Conservation (phyloP, 2,329 filamentous ascomycete genomes). For the Curvularia hawaiiensis region DNA sequence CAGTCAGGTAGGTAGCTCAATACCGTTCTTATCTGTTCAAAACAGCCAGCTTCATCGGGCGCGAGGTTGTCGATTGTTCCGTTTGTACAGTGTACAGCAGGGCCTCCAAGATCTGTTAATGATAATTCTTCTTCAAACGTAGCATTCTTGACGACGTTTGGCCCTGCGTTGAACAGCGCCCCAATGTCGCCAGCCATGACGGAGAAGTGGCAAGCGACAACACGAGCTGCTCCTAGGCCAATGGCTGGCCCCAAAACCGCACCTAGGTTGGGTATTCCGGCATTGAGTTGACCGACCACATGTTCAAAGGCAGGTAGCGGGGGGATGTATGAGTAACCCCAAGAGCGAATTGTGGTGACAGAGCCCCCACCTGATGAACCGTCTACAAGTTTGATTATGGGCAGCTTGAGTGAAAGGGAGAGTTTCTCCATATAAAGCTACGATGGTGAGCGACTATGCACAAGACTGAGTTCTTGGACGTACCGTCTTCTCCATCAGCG, state of each 20-base stretch:
- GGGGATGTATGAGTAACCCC: constrained; percentile 65
- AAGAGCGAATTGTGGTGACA: constrained; percentile 62
- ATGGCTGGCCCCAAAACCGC: constrained; percentile 68
- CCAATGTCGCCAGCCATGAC: constrained; percentile 70
- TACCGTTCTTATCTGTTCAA: constrained; percentile 64
- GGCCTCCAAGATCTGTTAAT: constrained; percentile 65
- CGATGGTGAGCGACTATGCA: constrained; percentile 17
- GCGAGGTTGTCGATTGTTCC: constrained; percentile 71
- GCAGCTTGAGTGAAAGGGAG: constrained; percentile 61
- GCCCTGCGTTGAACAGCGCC: constrained; percentile 67
- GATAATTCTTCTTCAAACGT: constrained; percentile 68
- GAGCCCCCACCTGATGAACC: constrained; percentile 67
- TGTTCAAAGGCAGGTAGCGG: constrained; percentile 59
- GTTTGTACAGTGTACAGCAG: constrained; percentile 66
- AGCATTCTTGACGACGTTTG: constrained; percentile 65
- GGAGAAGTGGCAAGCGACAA: constrained; percentile 67
- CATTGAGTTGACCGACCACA: constrained; percentile 63
- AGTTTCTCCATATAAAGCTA: constrained; percentile 66
- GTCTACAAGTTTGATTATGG: constrained; percentile 68
- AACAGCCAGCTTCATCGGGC: constrained; percentile 64
- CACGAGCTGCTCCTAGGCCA: constrained; percentile 65
- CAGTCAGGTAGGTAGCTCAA: constrained; percentile 64
- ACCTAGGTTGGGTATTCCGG: constrained; percentile 68
- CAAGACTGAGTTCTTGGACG: background rate
- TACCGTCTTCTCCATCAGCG: constrained; percentile 61